A percentile compares a stretch with the other conserved stretches of the same genome.
Evolutionary conservation across 2,329 filamentous ascomycete genomes (phyloP).

Genomic region (Pezicula carpinea): DNA sequence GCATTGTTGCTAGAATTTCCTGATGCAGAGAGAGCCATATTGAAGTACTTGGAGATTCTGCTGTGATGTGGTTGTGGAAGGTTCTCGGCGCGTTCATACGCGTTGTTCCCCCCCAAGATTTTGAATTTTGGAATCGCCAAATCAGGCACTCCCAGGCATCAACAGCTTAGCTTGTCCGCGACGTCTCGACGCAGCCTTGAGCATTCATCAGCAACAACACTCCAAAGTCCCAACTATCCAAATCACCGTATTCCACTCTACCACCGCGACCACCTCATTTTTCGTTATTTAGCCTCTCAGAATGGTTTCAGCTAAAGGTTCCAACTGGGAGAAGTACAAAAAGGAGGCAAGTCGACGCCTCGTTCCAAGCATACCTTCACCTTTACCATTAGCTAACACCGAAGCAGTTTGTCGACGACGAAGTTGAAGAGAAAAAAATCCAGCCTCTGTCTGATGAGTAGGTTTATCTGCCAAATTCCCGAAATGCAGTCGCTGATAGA

Average conservation of each 20-base stretch:
- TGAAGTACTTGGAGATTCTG: conserved; percentile 22
- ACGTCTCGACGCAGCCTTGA: no score
- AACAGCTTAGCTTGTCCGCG: no score
- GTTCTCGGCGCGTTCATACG: conserved; percentile 17
- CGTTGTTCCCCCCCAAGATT: conserved; percentile 12
- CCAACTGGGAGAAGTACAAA: conserved; percentile 97
- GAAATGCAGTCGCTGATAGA: conserved; percentile 22
- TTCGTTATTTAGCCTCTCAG: conserved; percentile 19
- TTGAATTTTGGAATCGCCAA: conserved; percentile 3
- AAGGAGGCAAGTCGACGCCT: conserved; percentile 52
- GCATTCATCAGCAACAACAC: not conserved
- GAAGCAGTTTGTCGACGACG: conserved; percentile 75
- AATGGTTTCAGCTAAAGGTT: conserved; percentile 73
- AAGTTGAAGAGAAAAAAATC: conserved; percentile 99
- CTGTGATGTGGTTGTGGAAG: conserved; percentile 6
- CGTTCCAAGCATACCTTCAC: conserved; percentile 1
- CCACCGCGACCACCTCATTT: conserved; percentile 20
- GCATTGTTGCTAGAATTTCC: conserved; percentile 53
- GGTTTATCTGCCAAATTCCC: conserved; percentile 28
- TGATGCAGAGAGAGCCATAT: conserved; percentile 38
- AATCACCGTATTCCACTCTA: not conserved
- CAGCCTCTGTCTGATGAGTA: conserved; percentile 95
- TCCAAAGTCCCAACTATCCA: not conserved
- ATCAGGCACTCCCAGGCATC: no score
- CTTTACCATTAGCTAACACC: conserved; percentile 5